Conservation (phyloP, 805 yeast genomes). For the Tetrapisispora namnaoensis region DNA sequence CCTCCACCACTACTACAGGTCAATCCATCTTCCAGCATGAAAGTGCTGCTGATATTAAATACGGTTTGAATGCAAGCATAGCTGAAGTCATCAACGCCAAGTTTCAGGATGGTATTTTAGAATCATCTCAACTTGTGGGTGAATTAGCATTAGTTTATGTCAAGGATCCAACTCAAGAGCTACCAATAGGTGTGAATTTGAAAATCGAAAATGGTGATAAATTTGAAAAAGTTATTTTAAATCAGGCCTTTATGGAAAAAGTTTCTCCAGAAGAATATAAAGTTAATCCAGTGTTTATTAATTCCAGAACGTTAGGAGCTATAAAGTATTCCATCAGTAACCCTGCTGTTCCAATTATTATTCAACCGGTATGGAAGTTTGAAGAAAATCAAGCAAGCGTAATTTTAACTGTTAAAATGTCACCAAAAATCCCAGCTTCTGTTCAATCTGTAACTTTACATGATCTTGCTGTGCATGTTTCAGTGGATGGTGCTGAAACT, state of each 20-base stretch:
- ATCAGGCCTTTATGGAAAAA: slow-evolving; percentile 45
- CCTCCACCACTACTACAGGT: slow-evolving; percentile 25
- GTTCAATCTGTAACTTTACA: slow-evolving; percentile 28
- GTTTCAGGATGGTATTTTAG: slow-evolving; percentile 56
- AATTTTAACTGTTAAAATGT: slow-evolving; percentile 50
- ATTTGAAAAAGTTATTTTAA: slow-evolving; percentile 40
- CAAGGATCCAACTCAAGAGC: slow-evolving; percentile 21
- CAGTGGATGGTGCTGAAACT: slow-evolving; percentile 55
- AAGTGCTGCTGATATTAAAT: slow-evolving; percentile 29
- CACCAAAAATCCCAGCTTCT: slow-evolving; percentile 29
- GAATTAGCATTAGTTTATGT: slow-evolving; percentile 73
- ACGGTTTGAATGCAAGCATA: slow-evolving; percentile 70
- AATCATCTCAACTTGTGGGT: slow-evolving; percentile 60
- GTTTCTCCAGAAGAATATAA: slow-evolving; percentile 36
- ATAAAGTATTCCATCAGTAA: slow-evolving; percentile 58
- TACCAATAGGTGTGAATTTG: slow-evolving; percentile 38
- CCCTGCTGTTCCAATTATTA: slow-evolving; percentile 54
- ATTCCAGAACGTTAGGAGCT: slow-evolving; percentile 67
- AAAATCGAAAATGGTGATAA: slow-evolving; percentile 34
- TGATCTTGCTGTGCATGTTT: slow-evolving; percentile 37
- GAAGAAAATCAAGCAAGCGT: slow-evolving; percentile 80
- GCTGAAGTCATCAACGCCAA: slow-evolving; percentile 76
- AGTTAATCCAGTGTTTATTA: slow-evolving; percentile 40
- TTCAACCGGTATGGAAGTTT: slow-evolving; percentile 84
- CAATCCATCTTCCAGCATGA: slow-evolving; percentile 40